Base-by-base conservation (phyloP, 2,329 filamentous ascomycete species). In the Teratosphaeria pseudoeucalypti region DNA sequence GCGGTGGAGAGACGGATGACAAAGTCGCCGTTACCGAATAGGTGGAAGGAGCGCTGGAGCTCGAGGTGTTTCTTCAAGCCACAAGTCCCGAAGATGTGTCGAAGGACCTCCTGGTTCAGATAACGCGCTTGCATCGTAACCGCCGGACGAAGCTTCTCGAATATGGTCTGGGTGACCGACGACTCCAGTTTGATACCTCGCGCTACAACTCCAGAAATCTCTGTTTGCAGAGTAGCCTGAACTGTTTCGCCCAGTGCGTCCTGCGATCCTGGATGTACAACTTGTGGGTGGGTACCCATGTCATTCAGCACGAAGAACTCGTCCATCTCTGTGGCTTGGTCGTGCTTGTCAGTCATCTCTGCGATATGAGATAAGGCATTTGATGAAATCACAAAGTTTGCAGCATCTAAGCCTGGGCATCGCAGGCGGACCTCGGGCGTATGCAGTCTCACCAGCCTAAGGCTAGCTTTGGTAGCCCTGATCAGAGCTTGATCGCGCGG, bases 11-110 rank as follows among this genome's bases (percentile, higher is more conserved):
- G 79, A 1, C 87, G 85, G 56, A 87, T 87, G 57, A 87, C 85
- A 71, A 96, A 96, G 16, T 89, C 79, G 6, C 91, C 91, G 66
- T 94, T 91, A 2, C 90, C 88, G 6, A 97, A 79, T 1, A 97
- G 80, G 57, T 95, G 89, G 64, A 94, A 96, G 52, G 87, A 82
- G 61, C 84, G 84, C 67, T 95, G 90, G 1, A 95, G 70, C 4
- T 80, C 78, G 0, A 97, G 76, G 69, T 97, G 91, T 1, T 82
- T 77, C 16, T 84, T 82, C 3, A 99, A 74, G 10, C 84, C 78
- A 68, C 95, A 89, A 6, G 84, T 79, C 19, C 81, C 81, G 70
- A 96, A 95, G 23, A 97, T 81, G 9, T 95, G 77, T 19, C 83
- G 80, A 66, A 96, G 82, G 59, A 88, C 89, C 57, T 89, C 87